Conservation (phyloP, 495 filamentous ascomycete species). For the Annulohypoxylon stygium region DNA sequence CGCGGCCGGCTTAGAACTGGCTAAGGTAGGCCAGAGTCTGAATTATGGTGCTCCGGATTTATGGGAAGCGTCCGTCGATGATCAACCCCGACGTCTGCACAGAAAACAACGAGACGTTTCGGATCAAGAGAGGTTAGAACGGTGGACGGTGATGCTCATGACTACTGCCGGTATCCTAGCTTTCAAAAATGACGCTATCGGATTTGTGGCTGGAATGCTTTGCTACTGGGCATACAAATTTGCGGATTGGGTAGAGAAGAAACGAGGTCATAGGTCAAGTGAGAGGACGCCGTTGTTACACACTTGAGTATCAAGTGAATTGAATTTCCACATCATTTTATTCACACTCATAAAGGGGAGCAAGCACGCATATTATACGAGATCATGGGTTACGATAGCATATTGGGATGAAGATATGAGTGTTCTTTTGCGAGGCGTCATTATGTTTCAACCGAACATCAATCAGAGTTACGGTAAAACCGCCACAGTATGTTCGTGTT, state of each 20-base stretch:
- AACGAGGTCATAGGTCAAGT: slow-evolving; percentile 39
- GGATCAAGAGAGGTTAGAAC: slow-evolving; percentile 72
- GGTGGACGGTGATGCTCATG: slow-evolving; percentile 89
- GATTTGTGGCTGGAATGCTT: slow-evolving; percentile 83
- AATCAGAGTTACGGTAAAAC: neutral
- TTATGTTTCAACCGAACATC: neutral
- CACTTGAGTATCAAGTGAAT: slow-evolving; percentile 25
- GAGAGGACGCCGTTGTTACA: slow-evolving; percentile 50
- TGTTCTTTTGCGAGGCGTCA: neutral
- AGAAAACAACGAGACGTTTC: slow-evolving; percentile 52
- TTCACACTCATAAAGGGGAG: neutral
- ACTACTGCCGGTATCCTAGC: slow-evolving; percentile 84
- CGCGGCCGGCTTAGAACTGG: slow-evolving; percentile 87
- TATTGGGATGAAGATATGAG: neutral
- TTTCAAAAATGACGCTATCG: slow-evolving; percentile 90
- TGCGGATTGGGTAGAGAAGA: slow-evolving; percentile 55
- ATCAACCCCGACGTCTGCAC: slow-evolving; percentile 17
- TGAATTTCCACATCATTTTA: neutral
- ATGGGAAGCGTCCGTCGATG: slow-evolving; percentile 53
- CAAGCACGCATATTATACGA: slow-evolving; percentile 2
- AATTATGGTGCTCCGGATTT: slow-evolving; percentile 78
- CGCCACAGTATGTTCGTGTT: neutral
- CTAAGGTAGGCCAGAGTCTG: slow-evolving; percentile 83
- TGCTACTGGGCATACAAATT: slow-evolving; percentile 70
- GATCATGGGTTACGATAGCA: slow-evolving; percentile 1